Conservation (phyloP, 169 alveolate genomes). For the Theileria luwenshuni region DNA sequence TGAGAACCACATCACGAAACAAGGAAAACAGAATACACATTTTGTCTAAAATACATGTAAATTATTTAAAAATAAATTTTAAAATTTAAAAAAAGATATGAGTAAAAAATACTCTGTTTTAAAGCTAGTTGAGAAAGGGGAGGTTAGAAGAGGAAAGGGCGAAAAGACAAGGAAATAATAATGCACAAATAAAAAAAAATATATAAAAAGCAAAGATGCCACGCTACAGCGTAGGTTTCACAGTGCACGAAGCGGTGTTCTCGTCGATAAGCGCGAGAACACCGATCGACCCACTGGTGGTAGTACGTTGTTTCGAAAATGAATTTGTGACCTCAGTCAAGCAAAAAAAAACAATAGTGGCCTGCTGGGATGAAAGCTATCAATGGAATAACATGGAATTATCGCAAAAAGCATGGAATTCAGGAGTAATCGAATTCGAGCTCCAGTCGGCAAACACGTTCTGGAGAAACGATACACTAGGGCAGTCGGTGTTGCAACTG, state of each 20-base stretch:
- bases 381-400: constrained; percentile 85
- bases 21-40: constrained; percentile 1
- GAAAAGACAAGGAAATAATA: neutral
- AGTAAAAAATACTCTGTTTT: neutral
- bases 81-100: neutral
- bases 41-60: constrained; percentile 3
- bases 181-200: constrained; percentile 13
- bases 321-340: constrained; percentile 85
- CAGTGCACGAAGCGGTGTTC: constrained; percentile 82
- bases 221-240: constrained; percentile 80
- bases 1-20: constrained; percentile 2
- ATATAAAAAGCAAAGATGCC: constrained; percentile 53
- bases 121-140: too few species aligned
- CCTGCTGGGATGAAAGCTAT: constrained; percentile 89
- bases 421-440: constrained; percentile 87
- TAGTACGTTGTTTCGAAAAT: constrained; percentile 87
- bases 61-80: constrained; percentile 3
- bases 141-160: too few species aligned
- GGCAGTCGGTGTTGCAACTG: constrained; percentile 83
- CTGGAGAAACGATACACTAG: constrained; percentile 88
- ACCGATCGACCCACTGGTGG: constrained; percentile 84
- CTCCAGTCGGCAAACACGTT: constrained; percentile 88
- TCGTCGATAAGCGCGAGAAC: constrained; percentile 69
- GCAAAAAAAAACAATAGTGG: constrained; percentile 81
- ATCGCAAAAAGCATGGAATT: constrained; percentile 85